Base-by-base conservation (phyloP, 108 stramenopile species). In the Nitzschia inconspicua region DNA sequence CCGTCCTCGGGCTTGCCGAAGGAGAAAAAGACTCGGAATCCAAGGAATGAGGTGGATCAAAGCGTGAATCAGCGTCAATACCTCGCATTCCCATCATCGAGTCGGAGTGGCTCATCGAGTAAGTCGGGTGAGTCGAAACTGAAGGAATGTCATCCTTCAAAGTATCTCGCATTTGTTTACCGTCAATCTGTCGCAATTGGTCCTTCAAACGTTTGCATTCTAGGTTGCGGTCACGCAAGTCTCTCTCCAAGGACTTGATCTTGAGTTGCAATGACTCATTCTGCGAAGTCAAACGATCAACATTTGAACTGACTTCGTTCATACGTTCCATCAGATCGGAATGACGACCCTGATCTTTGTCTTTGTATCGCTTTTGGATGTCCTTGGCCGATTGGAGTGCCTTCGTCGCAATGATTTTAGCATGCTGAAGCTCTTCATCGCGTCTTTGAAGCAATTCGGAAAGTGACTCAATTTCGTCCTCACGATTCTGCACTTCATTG, bases 381-480 rank as follows among this genome's bases (percentile, higher is more conserved):
- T 73, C 75, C 60, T 82, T 76, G 14, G 75, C 80, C 2, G 80
- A 76, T 41, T 70, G 57, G 0, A 82, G 57, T 25, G 80, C 80
- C 47, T 77, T 82, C 5, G 71, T 76, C n/a, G 80, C 75, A 46
- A 82, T 73, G 9, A 82, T 49, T 46, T 77, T 82, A 29, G 80
- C 80, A 43, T 82, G 75, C 31, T 82, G 77, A 3, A 82, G 65
- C 41, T 82, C 80, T 42, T 77, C 75, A 23, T 82, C 80, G 4
- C 75, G 56, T 47, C 71, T 61, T 14, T 67, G 49, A 13, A 82
- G 60, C 34, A 73, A 19, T 40, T 69, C 59, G 3, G 75, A 60
- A 18, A 76, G 59, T 10, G 59, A 59, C 37, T 76, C 80, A 53
- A 82, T 73, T 49, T 82, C 75, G 22, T 82, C 75, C 36, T 82